Conservation (phyloP, 306 rosid genomes). For the Medicago arabica region DNA sequence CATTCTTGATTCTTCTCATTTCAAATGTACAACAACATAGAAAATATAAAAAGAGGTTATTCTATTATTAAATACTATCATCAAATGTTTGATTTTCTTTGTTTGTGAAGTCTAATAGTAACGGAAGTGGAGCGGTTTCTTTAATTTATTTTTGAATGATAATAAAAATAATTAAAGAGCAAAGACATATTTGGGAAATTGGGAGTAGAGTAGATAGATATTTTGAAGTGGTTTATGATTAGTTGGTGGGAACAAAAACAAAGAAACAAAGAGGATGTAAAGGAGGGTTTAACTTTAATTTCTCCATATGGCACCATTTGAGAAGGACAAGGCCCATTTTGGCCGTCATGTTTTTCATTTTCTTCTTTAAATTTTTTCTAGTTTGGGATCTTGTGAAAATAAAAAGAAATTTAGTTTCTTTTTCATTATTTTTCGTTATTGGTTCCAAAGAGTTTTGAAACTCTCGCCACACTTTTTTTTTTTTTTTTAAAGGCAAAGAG, state of each 20-base stretch:
- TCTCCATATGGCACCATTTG: slow-evolving; percentile 51
- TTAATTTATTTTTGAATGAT: background rate
- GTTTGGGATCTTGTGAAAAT: too few relatives aligned
- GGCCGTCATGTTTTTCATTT: background rate
- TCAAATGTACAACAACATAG: slow-evolving; percentile 6
- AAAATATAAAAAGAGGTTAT: slow-evolving; percentile 40
- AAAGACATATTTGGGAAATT: too few relatives aligned
- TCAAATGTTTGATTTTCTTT: slow-evolving; percentile 34
- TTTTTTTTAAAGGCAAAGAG: too few relatives aligned
- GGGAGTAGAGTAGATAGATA: slow-evolving; percentile 48
- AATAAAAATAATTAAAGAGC: too few relatives aligned
- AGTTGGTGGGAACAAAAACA: slow-evolving; percentile 59
- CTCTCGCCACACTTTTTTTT: too few relatives aligned
- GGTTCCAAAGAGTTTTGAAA: too few relatives aligned
- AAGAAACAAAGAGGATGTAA: slow-evolving; percentile 3
- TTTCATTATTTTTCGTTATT: too few relatives aligned
- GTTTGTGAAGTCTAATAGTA: slow-evolving; percentile 9
- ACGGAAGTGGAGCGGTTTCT: slow-evolving; percentile 69
- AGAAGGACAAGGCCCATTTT: slow-evolving; percentile 15
- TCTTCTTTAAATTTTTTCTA: too few relatives aligned
- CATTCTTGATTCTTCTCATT: slow-evolving; percentile 44
- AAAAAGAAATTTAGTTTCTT: too few relatives aligned
- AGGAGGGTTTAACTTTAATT: slow-evolving; percentile 47
- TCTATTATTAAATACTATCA: slow-evolving; percentile 32
- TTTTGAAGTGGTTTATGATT: slow-evolving; percentile 48